These are phyloP conservation scores for Termitomyces titanicus DNA, from an alignment of 768 basidiomycete species.

Conservation along the genomic window DNA sequence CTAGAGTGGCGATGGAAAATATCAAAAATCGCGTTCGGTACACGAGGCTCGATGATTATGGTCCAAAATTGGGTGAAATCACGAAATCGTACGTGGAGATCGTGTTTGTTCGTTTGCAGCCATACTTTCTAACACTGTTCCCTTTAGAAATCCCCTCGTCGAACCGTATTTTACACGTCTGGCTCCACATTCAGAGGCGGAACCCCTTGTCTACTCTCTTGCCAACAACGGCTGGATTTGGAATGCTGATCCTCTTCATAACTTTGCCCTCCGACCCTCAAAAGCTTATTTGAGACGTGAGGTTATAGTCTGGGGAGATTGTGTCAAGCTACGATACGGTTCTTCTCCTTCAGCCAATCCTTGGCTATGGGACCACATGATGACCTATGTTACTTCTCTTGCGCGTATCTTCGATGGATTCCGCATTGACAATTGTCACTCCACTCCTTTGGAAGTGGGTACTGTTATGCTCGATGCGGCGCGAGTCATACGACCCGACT, in stretches of 20 bases:
- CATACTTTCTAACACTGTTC: conserved; percentile 4
- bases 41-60: conserved; percentile 74
- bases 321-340: conserved; percentile 97
- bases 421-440: conserved; percentile 98
- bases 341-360: conserved; percentile 76
- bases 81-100: conserved; percentile 51
- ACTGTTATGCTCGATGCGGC: conserved; percentile 90
- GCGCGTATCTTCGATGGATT: conserved; percentile 91
- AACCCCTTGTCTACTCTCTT: conserved; percentile 66
- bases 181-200: conserved; percentile 34
- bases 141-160: conserved; percentile 70
- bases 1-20: conserved; percentile 65
- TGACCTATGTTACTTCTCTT: conserved; percentile 73
- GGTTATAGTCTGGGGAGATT: conserved; percentile 97
- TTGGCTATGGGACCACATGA: conserved; percentile 95
- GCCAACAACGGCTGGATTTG: conserved; percentile 99
- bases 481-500: conserved; percentile 79
- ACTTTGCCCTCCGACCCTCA: conserved; percentile 90
- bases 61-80: conserved; percentile 83
- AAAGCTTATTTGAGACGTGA: conserved; percentile 95
- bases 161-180: conserved; percentile 93
- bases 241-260: conserved; percentile 89
- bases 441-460: conserved; percentile 96
- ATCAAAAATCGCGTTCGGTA: conserved; percentile 78
- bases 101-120: neutral